Base-by-base conservation (phyloP, 164 flowering plant genomes). In the Stephania japonica region DNA sequence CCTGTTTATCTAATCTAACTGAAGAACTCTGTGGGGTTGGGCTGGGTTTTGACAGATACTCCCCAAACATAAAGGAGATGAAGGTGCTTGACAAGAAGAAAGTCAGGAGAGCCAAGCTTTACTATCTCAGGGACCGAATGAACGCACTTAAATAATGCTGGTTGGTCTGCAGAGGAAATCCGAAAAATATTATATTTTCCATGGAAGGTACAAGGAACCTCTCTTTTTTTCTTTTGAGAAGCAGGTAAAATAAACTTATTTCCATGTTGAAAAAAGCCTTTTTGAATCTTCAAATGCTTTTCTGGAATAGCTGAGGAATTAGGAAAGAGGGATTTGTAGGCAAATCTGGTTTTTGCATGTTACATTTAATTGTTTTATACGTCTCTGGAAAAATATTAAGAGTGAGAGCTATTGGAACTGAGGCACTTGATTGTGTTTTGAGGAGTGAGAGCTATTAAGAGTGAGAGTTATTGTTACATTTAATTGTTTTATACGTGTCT, bases 61-160 rank as follows among this genome's bases (percentile, higher is more conserved):
- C 72, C 13, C 72, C 72, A 24, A 70, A 70, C 72, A 70, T 70
- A 13, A 70, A 70, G 42, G 72, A 70, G 63, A 12, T 70, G 41
- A 70, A 70, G 72, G 59, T 70, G 59, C 10, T 70, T 14, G 61
- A 70, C 16, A 70, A 70, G 62, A 70, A 47, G 72, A 13, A 8
- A 24, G 72, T 70, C 7, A 70, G 72, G 26, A 70, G 72, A 43
- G 72, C 72, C 18, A 70, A 70, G 62, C 72, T 70, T 21, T 70
- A 70, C 63, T 70, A 70, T 50, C 62, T 70, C n/a, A 70, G 72
- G 21, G 72, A 70, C 72, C 24, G 18, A 70, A 47, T 70, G 64
- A 70, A 70, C 25, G 62, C 72, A 16, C 63, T 70, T 5, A 70
- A 70, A 7, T 47, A 47, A 47, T 47, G 1, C 53, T 16, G 16